Percentiles rank a stretch among this genome's conserved stretches.
Evolutionary conservation across 1,139 yeast species (phyloP).

Genomic region (Suhomyces bokatorum): DNA sequence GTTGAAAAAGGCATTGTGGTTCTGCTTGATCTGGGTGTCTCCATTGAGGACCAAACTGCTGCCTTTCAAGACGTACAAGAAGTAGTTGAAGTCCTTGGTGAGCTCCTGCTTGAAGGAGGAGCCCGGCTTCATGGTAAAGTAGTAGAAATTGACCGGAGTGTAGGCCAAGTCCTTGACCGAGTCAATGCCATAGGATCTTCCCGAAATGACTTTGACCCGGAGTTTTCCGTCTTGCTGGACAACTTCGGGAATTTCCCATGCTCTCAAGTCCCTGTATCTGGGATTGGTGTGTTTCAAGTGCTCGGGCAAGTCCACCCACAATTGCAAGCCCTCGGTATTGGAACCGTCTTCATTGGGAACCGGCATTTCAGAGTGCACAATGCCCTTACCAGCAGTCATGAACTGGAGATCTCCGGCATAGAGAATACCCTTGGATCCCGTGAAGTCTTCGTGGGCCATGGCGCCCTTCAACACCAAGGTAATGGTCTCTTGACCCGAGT

Average conservation of each 20-base stretch:
- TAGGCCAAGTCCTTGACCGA: constrained; percentile 77
- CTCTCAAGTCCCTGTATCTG: constrained; percentile 75
- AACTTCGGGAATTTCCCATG: constrained; percentile 66
- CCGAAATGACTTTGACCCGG: constrained; percentile 72
- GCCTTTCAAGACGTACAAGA: constrained; percentile 72
- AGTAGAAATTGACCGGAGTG: constrained; percentile 80
- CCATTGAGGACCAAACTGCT: constrained; percentile 49
- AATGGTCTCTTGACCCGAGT: constrained; percentile 87
- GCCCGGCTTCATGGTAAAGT: constrained; percentile 66
- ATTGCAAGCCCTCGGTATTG: constrained; percentile 71
- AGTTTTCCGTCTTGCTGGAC: constrained; percentile 68
- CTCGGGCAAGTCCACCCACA: constrained; percentile 90
- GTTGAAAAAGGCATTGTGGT: constrained; percentile 62
- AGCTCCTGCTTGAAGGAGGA: constrained; percentile 64
- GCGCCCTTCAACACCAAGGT: constrained; percentile 74
- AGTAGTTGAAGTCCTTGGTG: constrained; percentile 66
- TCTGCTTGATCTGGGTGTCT: constrained; percentile 41
- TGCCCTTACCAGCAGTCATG: constrained; percentile 93
- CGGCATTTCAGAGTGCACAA: constrained; percentile 89
- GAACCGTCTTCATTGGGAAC: constrained; percentile 57
- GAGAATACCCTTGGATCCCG: constrained; percentile 77
- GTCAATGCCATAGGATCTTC: constrained; percentile 71
- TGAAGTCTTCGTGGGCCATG: constrained; percentile 89
- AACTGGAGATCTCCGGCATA: constrained; percentile 88
- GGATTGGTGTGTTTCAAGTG: constrained; percentile 69